phyloP scores from a whole-genome alignment of 345 rosid species.

The Dipteronia dyeriana region DNA sequence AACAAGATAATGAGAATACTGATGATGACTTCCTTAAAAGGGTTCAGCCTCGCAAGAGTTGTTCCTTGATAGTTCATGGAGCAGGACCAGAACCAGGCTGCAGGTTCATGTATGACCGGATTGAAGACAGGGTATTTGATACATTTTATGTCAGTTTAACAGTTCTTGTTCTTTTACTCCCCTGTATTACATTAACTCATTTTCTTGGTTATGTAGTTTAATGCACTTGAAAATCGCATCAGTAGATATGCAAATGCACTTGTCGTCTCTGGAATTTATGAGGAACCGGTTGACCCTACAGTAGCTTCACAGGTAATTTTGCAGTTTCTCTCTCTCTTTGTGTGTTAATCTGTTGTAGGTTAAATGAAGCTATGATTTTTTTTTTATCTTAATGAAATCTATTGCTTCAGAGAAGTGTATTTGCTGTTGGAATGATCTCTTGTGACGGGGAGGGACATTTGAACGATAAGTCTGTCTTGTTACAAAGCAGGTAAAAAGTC shows the following conservation, averaged over 20 bases:
- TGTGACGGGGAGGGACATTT: constrained; percentile 95
- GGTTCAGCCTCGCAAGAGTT: constrained; percentile 57
- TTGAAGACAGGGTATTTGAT: constrained; percentile 70
- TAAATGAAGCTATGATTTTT: constrained; percentile 14
- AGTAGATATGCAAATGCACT: constrained; percentile 53
- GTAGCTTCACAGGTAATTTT: constrained; percentile 83
- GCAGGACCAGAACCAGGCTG: constrained; percentile 78
- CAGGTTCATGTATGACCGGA: constrained; percentile 85
- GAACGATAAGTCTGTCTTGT: constrained; percentile 79
- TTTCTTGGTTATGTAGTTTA: constrained; percentile 45
- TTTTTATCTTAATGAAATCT: constrained; percentile 33
- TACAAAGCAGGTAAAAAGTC: constrained; percentile 82
- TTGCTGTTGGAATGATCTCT: constrained; percentile 89
- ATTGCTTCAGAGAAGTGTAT: constrained; percentile 68
- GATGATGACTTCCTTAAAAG: constrained; percentile 81
- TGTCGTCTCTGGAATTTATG: constrained; percentile 60
- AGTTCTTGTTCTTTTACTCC: constrained; percentile 14
- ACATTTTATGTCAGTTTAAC: constrained; percentile 14
- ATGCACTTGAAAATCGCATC: constrained; percentile 71
- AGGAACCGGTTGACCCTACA: constrained; percentile 81
- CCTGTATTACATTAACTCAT: constrained; percentile 18
- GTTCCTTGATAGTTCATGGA: constrained; percentile 57
- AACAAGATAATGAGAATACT: constrained; percentile 33
- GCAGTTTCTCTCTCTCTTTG: not conserved
- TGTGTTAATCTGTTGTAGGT: not conserved